A percentile compares a stretch with the other conserved stretches of the same genome.
Evolutionary conservation across 2,329 filamentous ascomycete species (phyloP).

Genomic region (Endocalyx cinctus): DNA sequence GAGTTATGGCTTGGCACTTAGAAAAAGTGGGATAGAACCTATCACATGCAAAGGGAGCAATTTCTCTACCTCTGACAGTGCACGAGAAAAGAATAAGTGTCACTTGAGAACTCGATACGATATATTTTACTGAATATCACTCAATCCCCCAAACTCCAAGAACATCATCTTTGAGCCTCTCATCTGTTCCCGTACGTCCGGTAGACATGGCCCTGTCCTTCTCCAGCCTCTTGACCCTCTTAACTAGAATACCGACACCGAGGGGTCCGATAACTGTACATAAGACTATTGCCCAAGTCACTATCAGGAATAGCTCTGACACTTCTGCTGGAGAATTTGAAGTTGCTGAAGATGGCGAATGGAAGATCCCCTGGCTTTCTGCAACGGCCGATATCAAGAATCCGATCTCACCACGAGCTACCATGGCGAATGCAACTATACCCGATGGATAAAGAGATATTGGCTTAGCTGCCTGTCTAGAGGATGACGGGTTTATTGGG

Average conservation of each 20-base stretch:
- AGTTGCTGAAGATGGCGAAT: too few relatives aligned
- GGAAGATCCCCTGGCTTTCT: slow-evolving; percentile 45
- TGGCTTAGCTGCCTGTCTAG: slow-evolving; percentile 39
- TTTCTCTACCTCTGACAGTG: too few relatives aligned
- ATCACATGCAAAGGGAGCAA: too few relatives aligned
- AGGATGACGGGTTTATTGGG: too few relatives aligned
- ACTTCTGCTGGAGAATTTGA: too few relatives aligned
- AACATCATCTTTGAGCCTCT: slow-evolving; percentile 15
- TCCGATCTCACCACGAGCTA: slow-evolving; percentile 74
- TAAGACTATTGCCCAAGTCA: slow-evolving; percentile 51
- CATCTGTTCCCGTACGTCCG: too few relatives aligned
- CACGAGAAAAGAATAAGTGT: too few relatives aligned
- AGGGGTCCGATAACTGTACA: slow-evolving; percentile 51
- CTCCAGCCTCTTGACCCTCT: slow-evolving; percentile 34
- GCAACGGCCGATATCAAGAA: slow-evolving; percentile 70
- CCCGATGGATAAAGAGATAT: slow-evolving; percentile 62
- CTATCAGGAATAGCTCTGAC: slow-evolving; percentile 46
- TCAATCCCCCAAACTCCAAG: slow-evolving; percentile 25
- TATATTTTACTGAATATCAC: too few relatives aligned
- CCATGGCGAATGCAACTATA: slow-evolving; percentile 65
- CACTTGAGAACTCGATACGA: too few relatives aligned
- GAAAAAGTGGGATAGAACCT: too few relatives aligned
- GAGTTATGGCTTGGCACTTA: too few relatives aligned
- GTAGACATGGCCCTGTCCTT: slow-evolving; percentile 5
- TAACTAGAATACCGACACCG: slow-evolving; percentile 41